Conservation (phyloP, 768 basidiomycete species). For the Lanmaoa rubissima region DNA sequence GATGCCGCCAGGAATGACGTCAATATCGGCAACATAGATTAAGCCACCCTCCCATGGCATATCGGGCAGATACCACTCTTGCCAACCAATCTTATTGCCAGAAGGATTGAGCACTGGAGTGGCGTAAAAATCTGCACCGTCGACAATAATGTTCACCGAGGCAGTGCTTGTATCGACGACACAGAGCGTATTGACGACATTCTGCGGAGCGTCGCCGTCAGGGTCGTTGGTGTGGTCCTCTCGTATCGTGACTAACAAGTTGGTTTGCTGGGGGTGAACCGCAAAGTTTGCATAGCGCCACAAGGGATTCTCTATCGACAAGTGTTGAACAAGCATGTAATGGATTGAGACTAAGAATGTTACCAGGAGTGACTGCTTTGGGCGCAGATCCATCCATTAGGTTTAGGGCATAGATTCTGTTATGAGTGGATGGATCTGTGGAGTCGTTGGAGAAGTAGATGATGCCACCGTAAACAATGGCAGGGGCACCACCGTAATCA, state of each 20-base stretch:
- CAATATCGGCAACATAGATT: constrained; percentile 48
- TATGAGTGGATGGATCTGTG: constrained; percentile 16
- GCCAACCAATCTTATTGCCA: constrained; percentile 55
- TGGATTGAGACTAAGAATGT: neutral
- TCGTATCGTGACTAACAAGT: constrained; percentile 54
- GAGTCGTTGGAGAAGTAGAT: constrained; percentile 57
- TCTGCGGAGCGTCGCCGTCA: constrained; percentile 30
- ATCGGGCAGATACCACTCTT: constrained; percentile 61
- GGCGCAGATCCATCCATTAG: constrained; percentile 11
- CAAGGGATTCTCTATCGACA: constrained; percentile 13
- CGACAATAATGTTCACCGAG: constrained; percentile 39
- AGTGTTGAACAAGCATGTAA: neutral
- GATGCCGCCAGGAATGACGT: constrained; percentile 7
- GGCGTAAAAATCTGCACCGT: constrained; percentile 68
- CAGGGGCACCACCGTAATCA: constrained; percentile 69
- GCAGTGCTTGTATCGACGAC: constrained; percentile 46
- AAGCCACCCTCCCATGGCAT: constrained; percentile 67
- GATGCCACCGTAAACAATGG: constrained; percentile 44
- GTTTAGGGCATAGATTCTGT: constrained; percentile 45
- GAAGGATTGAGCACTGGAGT: constrained; percentile 53
- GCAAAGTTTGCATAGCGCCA: constrained; percentile 52
- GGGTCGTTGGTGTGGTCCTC: constrained; percentile 59
- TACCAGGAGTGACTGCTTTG: constrained; percentile 52
- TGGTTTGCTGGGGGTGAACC: constrained; percentile 48
- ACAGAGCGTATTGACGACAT: constrained; percentile 48